phyloP scores from a whole-genome alignment of 441 rosid species.

The Metrosideros polymorpha region DNA sequence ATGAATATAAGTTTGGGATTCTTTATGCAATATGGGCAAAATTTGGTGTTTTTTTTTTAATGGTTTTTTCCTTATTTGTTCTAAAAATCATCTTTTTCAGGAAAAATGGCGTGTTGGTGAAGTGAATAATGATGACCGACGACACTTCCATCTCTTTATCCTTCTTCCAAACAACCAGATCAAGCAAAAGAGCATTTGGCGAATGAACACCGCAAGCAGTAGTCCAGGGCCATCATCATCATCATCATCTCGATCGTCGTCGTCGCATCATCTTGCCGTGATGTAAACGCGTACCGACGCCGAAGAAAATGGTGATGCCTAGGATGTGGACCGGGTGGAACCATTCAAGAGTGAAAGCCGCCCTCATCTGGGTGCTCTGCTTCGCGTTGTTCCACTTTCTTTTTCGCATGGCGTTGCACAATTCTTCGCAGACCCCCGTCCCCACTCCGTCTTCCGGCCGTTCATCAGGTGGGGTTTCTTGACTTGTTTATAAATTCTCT shows the following conservation, averaged over 20 bases:
- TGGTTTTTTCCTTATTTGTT: too few relatives aligned
- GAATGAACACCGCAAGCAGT: background rate
- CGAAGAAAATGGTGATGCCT: slow-evolving; percentile 11
- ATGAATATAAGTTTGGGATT: too few relatives aligned
- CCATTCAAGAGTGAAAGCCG: slow-evolving; percentile 26
- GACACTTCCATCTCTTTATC: background rate
- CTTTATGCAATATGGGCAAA: too few relatives aligned
- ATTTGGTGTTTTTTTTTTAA: too few relatives aligned
- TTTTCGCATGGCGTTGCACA: slow-evolving; percentile 43
- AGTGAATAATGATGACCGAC: background rate
- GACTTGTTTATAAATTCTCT: background rate
- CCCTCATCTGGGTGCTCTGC: slow-evolving; percentile 48
- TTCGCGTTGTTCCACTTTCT: slow-evolving; percentile 38
- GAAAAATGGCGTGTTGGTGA: background rate
- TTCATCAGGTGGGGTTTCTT: slow-evolving; percentile 15
- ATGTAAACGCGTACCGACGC: background rate
- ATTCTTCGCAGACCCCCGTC: slow-evolving; percentile 20
- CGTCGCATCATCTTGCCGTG: background rate
- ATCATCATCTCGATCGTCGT: too few relatives aligned
- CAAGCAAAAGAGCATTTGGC: background rate
- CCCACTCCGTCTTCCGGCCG: slow-evolving; percentile 6
- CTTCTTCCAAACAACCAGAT: background rate
- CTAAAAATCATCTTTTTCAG: background rate
- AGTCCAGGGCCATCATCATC: background rate
- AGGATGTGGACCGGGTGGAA: slow-evolving; percentile 37